Percentiles rank a stretch among this genome's conserved stretches.
These are phyloP conservation scores for Populus tremula DNA, from an alignment of 345 rosid species.

Conservation along the genomic window DNA sequence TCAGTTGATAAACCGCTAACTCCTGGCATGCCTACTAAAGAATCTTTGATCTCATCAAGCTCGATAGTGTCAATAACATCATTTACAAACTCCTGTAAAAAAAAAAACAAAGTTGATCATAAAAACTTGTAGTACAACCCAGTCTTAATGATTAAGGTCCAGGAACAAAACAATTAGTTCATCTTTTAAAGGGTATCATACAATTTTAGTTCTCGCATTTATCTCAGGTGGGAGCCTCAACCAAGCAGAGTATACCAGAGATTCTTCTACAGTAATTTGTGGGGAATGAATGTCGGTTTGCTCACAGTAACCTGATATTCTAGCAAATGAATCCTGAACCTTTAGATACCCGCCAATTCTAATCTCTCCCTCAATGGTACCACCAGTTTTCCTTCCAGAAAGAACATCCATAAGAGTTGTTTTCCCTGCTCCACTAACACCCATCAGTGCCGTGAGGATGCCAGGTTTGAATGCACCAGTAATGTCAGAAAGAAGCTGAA, in stretches of 20 bases:
- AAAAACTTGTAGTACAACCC: neutral
- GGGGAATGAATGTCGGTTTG: constrained; percentile 84
- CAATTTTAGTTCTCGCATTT: constrained; percentile 51
- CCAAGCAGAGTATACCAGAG: constrained; percentile 75
- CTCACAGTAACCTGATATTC: constrained; percentile 83
- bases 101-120: neutral
- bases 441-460: constrained; percentile 77
- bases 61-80: constrained; percentile 74
- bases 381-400: constrained; percentile 77
- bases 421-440: constrained; percentile 88
- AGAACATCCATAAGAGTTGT: constrained; percentile 86
- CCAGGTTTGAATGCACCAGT: constrained; percentile 75
- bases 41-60: constrained; percentile 61
- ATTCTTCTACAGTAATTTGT: constrained; percentile 65
- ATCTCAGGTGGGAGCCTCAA: constrained; percentile 64
- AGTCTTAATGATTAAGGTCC: neutral
- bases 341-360: constrained; percentile 62
- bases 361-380: constrained; percentile 69
- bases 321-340: constrained; percentile 72
- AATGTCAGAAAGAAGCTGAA: constrained; percentile 63
- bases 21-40: constrained; percentile 65
- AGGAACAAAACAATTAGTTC: neutral
- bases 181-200: constrained; percentile 17
- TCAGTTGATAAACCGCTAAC: constrained; percentile 66
- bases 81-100: constrained; percentile 58